Percentiles rank a stretch among this genome's conserved stretches.
These are phyloP conservation scores for Yamadazyma oceani DNA, from an alignment of 1,139 yeast species.

Conservation along the genomic window DNA sequence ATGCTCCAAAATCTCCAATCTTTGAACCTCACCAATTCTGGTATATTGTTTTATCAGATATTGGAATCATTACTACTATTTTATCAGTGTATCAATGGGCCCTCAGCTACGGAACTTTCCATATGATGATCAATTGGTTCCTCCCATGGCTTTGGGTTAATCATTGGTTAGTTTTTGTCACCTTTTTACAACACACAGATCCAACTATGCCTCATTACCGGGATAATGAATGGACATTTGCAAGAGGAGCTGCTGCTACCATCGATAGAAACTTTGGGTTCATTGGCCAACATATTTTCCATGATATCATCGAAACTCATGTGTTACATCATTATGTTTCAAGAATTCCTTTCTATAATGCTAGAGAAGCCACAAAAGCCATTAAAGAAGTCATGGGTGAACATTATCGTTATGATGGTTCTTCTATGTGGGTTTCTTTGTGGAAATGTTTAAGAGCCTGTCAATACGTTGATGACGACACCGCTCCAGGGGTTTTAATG, in stretches of 20 bases:
- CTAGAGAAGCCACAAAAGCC: slow-evolving; percentile 76
- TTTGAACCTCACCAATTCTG: slow-evolving; percentile 70
- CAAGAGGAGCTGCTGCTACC: slow-evolving; percentile 87
- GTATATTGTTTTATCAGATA: slow-evolving; percentile 68
- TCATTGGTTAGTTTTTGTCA: slow-evolving; percentile 88
- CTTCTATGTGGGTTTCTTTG: slow-evolving; percentile 70
- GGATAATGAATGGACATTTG: slow-evolving; percentile 75
- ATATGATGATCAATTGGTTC: slow-evolving; percentile 68
- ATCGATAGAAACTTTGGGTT: slow-evolving; percentile 84
- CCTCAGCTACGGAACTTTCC: slow-evolving; percentile 60
- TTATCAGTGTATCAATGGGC: slow-evolving; percentile 63
- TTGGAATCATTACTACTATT: slow-evolving; percentile 61
- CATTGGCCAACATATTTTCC: slow-evolving; percentile 78
- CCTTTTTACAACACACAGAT: slow-evolving; percentile 83
- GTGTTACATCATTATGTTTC: slow-evolving; percentile 84
- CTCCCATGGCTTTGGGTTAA: slow-evolving; percentile 79
- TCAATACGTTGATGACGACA: slow-evolving; percentile 79
- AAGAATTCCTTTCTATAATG: slow-evolving; percentile 84
- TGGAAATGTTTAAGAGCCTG: slow-evolving; percentile 74
- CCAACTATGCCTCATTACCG: slow-evolving; percentile 80
- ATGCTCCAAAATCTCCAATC: slow-evolving; percentile 69
- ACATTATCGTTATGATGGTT: slow-evolving; percentile 65
- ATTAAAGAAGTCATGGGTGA: slow-evolving; percentile 81
- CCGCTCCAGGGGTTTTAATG: slow-evolving; percentile 66
- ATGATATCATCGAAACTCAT: slow-evolving; percentile 87